Evolutionary conservation across 768 basidiomycete species (phyloP).

Genomic region (Calocybe indica): DNA sequence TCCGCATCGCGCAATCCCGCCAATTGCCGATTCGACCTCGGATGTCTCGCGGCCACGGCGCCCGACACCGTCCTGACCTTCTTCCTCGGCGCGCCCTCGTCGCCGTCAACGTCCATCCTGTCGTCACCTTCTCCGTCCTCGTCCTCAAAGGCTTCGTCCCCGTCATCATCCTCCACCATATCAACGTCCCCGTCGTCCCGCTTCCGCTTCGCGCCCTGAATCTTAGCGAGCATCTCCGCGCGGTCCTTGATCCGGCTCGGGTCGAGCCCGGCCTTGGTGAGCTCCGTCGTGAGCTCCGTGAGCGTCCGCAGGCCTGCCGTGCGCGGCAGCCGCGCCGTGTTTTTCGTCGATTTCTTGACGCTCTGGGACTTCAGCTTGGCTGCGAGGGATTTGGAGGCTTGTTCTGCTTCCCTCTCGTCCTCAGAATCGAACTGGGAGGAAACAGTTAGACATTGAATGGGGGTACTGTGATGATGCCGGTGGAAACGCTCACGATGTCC

Average conservation of each 20-base stretch:
- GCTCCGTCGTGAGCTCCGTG: slow-evolving; percentile 70
- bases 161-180: slow-evolving; percentile 40
- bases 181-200: slow-evolving; percentile 58
- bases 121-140: slow-evolving; percentile 25
- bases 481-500: slow-evolving; percentile 56
- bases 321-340: slow-evolving; percentile 71
- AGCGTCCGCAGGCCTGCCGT: slow-evolving; percentile 66
- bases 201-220: slow-evolving; percentile 66
- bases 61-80: slow-evolving; percentile 60
- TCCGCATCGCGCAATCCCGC: slow-evolving; percentile 74
- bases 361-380: slow-evolving; percentile 70
- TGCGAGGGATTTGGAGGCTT: slow-evolving; percentile 50
- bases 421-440: slow-evolving; percentile 51
- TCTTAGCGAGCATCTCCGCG: slow-evolving; percentile 77
- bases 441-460: neutral
- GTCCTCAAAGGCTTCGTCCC: slow-evolving; percentile 39
- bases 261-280: slow-evolving; percentile 88
- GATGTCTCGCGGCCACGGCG: slow-evolving; percentile 45
- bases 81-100: slow-evolving; percentile 48
- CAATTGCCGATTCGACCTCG: slow-evolving; percentile 67
- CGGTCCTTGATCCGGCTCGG: slow-evolving; percentile 84
- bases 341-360: slow-evolving; percentile 84
- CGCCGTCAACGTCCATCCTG: slow-evolving; percentile 41
- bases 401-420: slow-evolving; percentile 75
- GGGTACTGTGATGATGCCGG: neutral